phyloP scores from a whole-genome alignment of 2,329 filamentous ascomycete genomes.

The Diaporthe sp. region DNA sequence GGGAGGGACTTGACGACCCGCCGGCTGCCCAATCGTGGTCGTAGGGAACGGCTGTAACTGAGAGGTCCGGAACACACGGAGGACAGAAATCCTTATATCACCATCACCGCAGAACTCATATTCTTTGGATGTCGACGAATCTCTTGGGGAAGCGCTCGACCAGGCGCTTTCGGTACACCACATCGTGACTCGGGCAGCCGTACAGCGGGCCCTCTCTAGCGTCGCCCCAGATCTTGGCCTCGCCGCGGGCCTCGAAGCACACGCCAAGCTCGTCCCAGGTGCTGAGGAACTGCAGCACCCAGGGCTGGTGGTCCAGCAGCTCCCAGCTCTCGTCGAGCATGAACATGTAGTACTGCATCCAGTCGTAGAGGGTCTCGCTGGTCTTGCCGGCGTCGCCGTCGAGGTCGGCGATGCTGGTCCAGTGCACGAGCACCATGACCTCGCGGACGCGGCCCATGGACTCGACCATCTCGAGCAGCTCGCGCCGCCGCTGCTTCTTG shows the following conservation, averaged over 20 bases:
- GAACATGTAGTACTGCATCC: conserved; percentile 42
- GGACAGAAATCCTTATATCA: background rate
- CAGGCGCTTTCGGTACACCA: conserved; percentile 40
- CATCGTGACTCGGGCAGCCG: conserved; percentile 41
- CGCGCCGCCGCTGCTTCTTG: conserved; percentile 42
- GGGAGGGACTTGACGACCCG: background rate
- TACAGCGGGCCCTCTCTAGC: conserved; percentile 41
- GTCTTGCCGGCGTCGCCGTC: conserved; percentile 32
- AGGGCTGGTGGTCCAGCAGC: conserved; percentile 38
- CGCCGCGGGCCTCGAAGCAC: conserved; percentile 38
- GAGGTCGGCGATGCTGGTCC: conserved; percentile 42
- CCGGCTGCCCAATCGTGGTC: background rate
- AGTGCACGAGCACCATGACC: conserved; percentile 42
- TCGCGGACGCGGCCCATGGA: conserved; percentile 40
- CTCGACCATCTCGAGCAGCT: conserved; percentile 42
- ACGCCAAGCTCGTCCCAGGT: conserved; percentile 41
- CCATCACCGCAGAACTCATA: conserved; percentile 29
- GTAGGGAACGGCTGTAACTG: too few species aligned
- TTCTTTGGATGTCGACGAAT: conserved; percentile 39
- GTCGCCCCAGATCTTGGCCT: conserved; percentile 39
- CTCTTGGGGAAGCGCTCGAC: conserved; percentile 41
- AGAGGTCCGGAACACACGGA: background rate
- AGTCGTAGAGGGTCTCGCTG: conserved; percentile 40
- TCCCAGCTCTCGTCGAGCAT: conserved; percentile 42
- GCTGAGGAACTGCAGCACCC: conserved; percentile 42